Conservation (phyloP, 805 yeast species). For the Teunomyces barrocoloradensis region DNA sequence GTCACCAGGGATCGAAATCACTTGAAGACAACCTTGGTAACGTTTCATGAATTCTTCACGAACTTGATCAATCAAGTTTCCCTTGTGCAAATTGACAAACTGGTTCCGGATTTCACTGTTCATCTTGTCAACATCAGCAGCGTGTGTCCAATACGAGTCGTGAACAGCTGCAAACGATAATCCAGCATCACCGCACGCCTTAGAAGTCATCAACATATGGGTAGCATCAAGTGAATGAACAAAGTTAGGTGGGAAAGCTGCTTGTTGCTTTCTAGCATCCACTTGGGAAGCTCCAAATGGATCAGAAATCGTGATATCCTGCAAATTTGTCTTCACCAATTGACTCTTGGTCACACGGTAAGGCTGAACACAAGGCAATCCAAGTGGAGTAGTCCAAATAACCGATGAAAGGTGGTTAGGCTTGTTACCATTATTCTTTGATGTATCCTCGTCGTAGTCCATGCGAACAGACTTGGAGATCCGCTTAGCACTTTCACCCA, state of each 20-base stretch:
- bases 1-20: conserved; percentile 51
- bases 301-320: conserved; percentile 81
- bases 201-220: conserved; percentile 90
- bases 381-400: conserved; percentile 96
- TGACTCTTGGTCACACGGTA: conserved; percentile 68
- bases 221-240: conserved; percentile 96
- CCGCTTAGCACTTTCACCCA: conserved; percentile 78
- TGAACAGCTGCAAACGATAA: conserved; percentile 91
- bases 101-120: conserved; percentile 68
- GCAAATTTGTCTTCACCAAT: conserved; percentile 77
- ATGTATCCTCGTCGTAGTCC: conserved; percentile 47
- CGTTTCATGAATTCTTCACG: conserved; percentile 79
- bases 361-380: conserved; percentile 96
- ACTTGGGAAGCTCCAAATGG: conserved; percentile 84
- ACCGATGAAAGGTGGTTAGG: conserved; percentile 80
- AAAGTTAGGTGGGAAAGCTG: conserved; percentile 94
- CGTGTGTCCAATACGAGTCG: conserved; percentile 98
- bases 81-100: conserved; percentile 74
- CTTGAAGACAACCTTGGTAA: conserved; percentile 67
- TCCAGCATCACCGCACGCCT: conserved; percentile 62
- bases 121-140: conserved; percentile 75
- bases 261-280: conserved; percentile 82
- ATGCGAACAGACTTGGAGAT: conserved; percentile 76
- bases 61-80: conserved; percentile 66
- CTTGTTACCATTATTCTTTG: conserved; percentile 26